Base-by-base conservation (phyloP, 345 rosid genomes). In the Hypericum perforatum region DNA sequence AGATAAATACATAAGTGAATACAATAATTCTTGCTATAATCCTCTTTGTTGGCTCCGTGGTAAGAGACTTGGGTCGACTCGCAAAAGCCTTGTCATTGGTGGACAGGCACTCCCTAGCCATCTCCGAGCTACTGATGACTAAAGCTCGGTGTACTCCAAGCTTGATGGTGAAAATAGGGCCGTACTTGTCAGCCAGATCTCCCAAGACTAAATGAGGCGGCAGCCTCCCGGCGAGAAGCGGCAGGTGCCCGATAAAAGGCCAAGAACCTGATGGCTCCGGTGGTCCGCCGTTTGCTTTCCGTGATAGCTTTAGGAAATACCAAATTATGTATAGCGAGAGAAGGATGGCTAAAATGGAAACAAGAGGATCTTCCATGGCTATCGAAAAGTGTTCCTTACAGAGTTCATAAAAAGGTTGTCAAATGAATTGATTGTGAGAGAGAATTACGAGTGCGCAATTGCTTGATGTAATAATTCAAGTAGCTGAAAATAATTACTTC, bases 111-210 rank as follows among this genome's bases (percentile, higher is more conserved):
- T 70, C 70, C 42, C 63, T 61, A 3, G 65, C 70, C 0, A 44
- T 16, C 38, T 72, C 70, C 74, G 59, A 63, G 22, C 42, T 50
- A 48, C 58, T 76, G 3, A 66, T 73, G 0, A 74, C 63, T 29
- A 74, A 7, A 0, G 75, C 44, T 12, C 43, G 45, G 41, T 50
- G 48, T 6, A 57, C 36, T 0, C 81, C 73, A 13, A 73, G 6
- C 60, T 56, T 58, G 59, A 76, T 39, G 11, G 68, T 64, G 59
- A 76, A 76, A 22, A 72, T 58, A 3, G 65, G 59, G 11, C 77
- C 77, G 39, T 39, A 12, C 8, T 61, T 63, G 59, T 72, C 70
- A 0, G 65, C 75, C 77, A 76, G 51, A 13, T 63, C 7, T 5
- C 61, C 75, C 36, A 76, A 43, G 5, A 45, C 60, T 11, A 53